Evolutionary conservation across 441 rosid genomes (phyloP).

Genomic region (Croton setiger): DNA sequence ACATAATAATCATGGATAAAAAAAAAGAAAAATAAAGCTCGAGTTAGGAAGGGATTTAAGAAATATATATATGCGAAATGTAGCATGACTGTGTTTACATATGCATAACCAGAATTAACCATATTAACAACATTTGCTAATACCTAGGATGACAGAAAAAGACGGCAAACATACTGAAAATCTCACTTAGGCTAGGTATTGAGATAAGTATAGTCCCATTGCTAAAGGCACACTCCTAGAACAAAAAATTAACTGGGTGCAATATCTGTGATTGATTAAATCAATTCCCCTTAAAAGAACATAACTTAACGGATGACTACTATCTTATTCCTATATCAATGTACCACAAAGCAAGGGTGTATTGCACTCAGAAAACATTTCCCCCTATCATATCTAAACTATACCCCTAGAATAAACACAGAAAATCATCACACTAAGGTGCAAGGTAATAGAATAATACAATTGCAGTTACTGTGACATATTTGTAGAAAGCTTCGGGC

Average conservation of each 20-base stretch:
- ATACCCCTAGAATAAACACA: neutral
- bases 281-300: neutral
- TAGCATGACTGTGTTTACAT: neutral
- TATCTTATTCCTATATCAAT: neutral
- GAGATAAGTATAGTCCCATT: neutral
- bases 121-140: neutral
- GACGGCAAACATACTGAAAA: neutral
- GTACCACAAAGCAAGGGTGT: neutral
- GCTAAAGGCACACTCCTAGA: neutral
- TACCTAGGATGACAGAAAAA: neutral
- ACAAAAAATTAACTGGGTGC: neutral
- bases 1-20: neutral
- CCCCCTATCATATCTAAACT: neutral
- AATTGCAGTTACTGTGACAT: neutral
- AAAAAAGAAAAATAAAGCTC: neutral
- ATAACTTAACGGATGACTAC: neutral
- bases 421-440: neutral
- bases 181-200: neutral
- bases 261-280: neutral
- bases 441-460: neutral
- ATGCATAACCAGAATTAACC: neutral
- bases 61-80: neutral
- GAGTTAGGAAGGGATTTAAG: neutral
- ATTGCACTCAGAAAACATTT: neutral
- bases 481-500: neutral